phyloP scores from a whole-genome alignment of 148 eudicot genomes.

The Rhododendron henanense region DNA sequence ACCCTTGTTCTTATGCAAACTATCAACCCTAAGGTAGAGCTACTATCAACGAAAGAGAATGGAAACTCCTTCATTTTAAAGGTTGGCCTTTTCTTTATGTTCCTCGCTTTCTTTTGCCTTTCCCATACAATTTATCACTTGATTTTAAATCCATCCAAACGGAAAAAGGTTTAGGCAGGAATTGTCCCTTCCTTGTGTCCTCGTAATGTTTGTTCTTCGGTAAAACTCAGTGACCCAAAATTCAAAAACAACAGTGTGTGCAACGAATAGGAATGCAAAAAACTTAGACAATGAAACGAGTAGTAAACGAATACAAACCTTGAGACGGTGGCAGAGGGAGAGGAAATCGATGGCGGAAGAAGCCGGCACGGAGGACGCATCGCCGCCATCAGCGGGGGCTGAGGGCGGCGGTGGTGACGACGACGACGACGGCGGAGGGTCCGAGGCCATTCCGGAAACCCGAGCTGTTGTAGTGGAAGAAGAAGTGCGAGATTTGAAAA shows the following conservation, averaged over 20 bases:
- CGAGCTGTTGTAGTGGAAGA: slow-evolving; percentile 1
- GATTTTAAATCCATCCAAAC: not conserved
- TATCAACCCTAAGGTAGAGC: not conserved
- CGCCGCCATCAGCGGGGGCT: not conserved
- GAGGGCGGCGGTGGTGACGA: slow-evolving; percentile 15
- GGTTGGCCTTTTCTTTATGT: not conserved
- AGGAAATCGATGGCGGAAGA: slow-evolving; percentile 88
- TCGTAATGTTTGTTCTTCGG: not conserved
- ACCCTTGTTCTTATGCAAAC: not conserved
- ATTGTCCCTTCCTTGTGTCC: not conserved
- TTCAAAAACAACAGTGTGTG: no score
- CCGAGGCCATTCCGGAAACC: slow-evolving; percentile 33
- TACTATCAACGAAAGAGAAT: not conserved
- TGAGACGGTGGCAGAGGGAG: slow-evolving; percentile 80
- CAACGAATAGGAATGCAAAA: no score
- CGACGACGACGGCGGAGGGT: slow-evolving; percentile 15
- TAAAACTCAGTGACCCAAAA: no score
- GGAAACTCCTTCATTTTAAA: not conserved
- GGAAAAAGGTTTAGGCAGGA: not conserved
- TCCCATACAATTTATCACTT: not conserved
- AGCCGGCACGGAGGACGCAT: slow-evolving; percentile 36
- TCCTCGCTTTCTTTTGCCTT: not conserved
- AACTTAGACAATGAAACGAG: no score
- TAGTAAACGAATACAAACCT: slow-evolving; percentile 33
- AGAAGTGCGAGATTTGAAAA: not conserved